Evolutionary conservation across 805 yeast genomes (phyloP).

Genomic region (Schwanniomyces pseudopolymorphus): DNA sequence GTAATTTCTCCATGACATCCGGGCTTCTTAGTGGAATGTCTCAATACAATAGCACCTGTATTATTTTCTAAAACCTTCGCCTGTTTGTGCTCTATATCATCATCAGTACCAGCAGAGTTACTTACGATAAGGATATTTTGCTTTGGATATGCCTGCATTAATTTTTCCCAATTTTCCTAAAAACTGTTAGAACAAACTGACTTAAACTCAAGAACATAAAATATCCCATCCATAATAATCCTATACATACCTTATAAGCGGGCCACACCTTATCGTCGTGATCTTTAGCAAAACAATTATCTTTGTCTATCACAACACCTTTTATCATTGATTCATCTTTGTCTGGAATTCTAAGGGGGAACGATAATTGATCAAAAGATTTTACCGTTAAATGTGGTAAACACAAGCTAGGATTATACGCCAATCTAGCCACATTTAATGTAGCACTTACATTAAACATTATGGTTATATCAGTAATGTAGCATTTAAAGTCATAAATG

Average conservation of each 20-base stretch:
- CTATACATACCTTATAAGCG: conserved; percentile 46
- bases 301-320: conserved; percentile 88
- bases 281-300: conserved; percentile 89
- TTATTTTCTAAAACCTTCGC: conserved; percentile 61
- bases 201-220: neutral
- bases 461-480: neutral
- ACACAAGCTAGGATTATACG: conserved; percentile 65
- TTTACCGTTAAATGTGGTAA: conserved; percentile 60
- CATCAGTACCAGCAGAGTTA: conserved; percentile 89
- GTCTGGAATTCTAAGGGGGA: conserved; percentile 47
- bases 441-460: conserved; percentile 77
- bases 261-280: conserved; percentile 81
- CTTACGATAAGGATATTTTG: conserved; percentile 74
- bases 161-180: conserved; percentile 48
- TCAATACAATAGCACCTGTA: conserved; percentile 67
- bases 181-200: conserved; percentile 16
- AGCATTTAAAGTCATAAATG: neutral
- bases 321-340: conserved; percentile 43
- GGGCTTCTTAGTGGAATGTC: conserved; percentile 78
- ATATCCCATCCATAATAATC: neutral
- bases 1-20: conserved; percentile 73
- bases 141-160: conserved; percentile 58
- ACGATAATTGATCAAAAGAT: conserved; percentile 58
- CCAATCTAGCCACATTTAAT: conserved; percentile 58
- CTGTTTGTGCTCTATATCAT: conserved; percentile 58